Evolutionary conservation across 2,329 filamentous ascomycete species (phyloP).

Genomic region (Rutstroemia sp.): DNA sequence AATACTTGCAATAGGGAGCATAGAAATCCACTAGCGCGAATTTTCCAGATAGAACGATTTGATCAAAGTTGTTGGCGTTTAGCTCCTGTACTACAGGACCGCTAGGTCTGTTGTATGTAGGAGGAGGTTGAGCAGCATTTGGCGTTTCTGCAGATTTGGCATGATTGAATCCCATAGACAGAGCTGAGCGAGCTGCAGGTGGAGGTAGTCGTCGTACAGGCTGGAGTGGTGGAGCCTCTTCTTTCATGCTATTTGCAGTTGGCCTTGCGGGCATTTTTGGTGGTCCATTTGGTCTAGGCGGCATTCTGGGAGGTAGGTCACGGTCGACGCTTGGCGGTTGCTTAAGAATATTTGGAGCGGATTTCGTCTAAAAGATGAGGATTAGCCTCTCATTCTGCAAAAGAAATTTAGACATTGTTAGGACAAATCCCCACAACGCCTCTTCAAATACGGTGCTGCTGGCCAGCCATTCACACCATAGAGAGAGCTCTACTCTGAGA

Average conservation of each 20-base stretch:
- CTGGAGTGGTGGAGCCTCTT: slow-evolving; percentile 11
- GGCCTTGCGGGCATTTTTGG: slow-evolving; percentile 44
- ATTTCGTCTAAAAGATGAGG: slow-evolving; percentile 28
- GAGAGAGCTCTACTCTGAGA: background rate
- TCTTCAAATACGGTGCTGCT: too few relatives aligned
- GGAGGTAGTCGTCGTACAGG: slow-evolving; percentile 21
- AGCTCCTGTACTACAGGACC: slow-evolving; percentile 64
- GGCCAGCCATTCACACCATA: too few relatives aligned
- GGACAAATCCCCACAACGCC: too few relatives aligned
- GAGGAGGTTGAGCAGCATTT: slow-evolving; percentile 13
- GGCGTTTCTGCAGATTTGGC: slow-evolving; percentile 18
- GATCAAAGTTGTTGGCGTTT: slow-evolving; percentile 80
- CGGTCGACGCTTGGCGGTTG: slow-evolving; percentile 17
- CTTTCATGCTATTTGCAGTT: slow-evolving; percentile 15
- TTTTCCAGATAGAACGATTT: slow-evolving; percentile 81
- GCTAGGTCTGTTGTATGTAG: slow-evolving; percentile 9
- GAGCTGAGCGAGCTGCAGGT: slow-evolving; percentile 14
- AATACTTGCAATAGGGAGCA: slow-evolving; percentile 95
- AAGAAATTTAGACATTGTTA: too few relatives aligned
- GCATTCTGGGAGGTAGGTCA: slow-evolving; percentile 23
- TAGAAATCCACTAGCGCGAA: slow-evolving; percentile 96
- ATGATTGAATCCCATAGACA: slow-evolving; percentile 24
- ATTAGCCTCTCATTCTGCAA: background rate
- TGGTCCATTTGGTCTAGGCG: slow-evolving; percentile 32
- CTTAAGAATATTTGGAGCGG: slow-evolving; percentile 30